Conservation (phyloP, 441 rosid genomes). For the Pelargonium citronellum region DNA sequence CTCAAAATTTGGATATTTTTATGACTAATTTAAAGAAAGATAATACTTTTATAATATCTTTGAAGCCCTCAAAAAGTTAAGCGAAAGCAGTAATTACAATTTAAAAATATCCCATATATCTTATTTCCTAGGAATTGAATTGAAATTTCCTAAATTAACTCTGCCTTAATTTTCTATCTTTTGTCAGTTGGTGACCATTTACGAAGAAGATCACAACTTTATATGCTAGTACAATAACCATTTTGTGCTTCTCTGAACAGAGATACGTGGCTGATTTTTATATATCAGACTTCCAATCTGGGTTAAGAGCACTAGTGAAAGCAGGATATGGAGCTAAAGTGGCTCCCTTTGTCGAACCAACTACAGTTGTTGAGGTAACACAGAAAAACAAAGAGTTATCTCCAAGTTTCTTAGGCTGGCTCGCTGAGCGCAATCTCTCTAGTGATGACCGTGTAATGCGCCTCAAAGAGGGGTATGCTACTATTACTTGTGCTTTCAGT, state of each 20-base stretch:
- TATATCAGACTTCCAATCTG: conserved; percentile 89
- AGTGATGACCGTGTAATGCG: conserved; percentile 73
- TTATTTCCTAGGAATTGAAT: conserved; percentile 21
- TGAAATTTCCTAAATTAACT: conserved; percentile 5
- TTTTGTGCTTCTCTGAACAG: conserved; percentile 38
- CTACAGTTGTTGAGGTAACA: conserved; percentile 58
- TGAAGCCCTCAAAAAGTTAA: too few species aligned
- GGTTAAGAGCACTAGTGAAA: conserved; percentile 80
- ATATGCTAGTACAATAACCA: not conserved
- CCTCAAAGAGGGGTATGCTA: conserved; percentile 82
- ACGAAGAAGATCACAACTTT: not conserved
- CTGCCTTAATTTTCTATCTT: not conserved
- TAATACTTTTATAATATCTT: too few species aligned
- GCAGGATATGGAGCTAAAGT: conserved; percentile 91
- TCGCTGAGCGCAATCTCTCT: conserved; percentile 68
- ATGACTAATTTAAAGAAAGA: too few species aligned
- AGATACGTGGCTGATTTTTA: conserved; percentile 85
- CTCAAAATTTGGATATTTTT: too few species aligned
- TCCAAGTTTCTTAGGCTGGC: conserved; percentile 66
- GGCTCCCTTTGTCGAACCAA: conserved; percentile 70
- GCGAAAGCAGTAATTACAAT: too few species aligned
- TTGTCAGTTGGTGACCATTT: not conserved
- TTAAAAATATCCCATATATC: too few species aligned
- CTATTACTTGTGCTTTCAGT: not conserved
- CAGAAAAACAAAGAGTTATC: conserved; percentile 54